Percentiles rank a stretch among this genome's conserved stretches.
Conservation (phyloP, 106 monocot genomes). For the Dendrobium nobile region DNA sequence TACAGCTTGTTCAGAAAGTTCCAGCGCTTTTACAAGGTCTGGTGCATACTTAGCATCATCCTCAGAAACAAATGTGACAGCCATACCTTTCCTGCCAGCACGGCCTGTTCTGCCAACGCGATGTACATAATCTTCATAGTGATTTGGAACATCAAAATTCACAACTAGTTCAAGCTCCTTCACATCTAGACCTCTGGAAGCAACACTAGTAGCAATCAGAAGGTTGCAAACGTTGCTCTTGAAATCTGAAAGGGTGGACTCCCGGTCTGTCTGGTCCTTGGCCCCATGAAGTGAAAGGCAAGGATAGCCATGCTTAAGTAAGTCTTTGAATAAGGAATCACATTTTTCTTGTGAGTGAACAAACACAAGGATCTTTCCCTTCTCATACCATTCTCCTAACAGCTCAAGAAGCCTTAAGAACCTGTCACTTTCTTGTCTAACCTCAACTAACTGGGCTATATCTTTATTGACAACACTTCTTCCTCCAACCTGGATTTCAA, state of each 20-base stretch:
- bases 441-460: slow-evolving; percentile 85
- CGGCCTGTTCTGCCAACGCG: slow-evolving; percentile 93
- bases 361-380: slow-evolving; percentile 95
- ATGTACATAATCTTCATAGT: slow-evolving; percentile 98
- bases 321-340: slow-evolving; percentile 84
- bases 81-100: slow-evolving; percentile 80
- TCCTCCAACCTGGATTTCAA: slow-evolving; percentile 94
- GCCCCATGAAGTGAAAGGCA: slow-evolving; percentile 93
- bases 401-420: slow-evolving; percentile 81
- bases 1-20: slow-evolving; percentile 86
- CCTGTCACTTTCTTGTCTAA: slow-evolving; percentile 75
- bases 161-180: slow-evolving; percentile 96
- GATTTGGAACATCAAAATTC: slow-evolving; percentile 96
- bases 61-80: slow-evolving; percentile 92
- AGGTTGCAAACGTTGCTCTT: slow-evolving; percentile 94
- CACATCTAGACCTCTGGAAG: slow-evolving; percentile 90
- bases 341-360: slow-evolving; percentile 98
- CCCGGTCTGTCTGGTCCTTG: slow-evolving; percentile 97
- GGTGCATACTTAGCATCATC: slow-evolving; percentile 90
- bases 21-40: slow-evolving; percentile 87
- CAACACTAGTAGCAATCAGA: slow-evolving; percentile 88
- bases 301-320: slow-evolving; percentile 87
- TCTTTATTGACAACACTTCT: slow-evolving; percentile 95
- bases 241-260: slow-evolving; percentile 84
- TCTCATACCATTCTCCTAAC: slow-evolving; percentile 94